Evolutionary conservation across 2,329 filamentous ascomycete species (phyloP).

Genomic region (Drechslera avenae): DNA sequence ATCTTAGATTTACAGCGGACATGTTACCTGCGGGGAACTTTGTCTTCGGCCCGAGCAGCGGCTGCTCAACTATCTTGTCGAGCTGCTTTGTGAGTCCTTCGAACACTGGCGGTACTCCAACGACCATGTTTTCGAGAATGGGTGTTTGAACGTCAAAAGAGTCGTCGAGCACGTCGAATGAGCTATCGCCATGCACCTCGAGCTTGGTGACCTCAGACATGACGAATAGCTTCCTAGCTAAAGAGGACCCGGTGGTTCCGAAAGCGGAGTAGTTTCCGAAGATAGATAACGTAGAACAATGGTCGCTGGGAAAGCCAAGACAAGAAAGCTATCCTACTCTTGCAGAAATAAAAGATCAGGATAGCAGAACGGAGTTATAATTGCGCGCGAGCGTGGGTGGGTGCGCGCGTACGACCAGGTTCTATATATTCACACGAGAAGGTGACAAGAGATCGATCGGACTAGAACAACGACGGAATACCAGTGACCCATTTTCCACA

Average conservation of each 20-base stretch:
- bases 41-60: conserved; percentile 37
- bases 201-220: conserved; percentile 23
- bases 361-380: not conserved
- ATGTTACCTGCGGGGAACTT: conserved; percentile 37
- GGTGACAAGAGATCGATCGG: too few species aligned
- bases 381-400: too few species aligned
- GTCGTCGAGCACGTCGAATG: conserved; percentile 29
- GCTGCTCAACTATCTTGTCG: conserved; percentile 43
- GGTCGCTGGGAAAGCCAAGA: not conserved
- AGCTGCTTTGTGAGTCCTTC: conserved; percentile 42
- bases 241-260: conserved; percentile 11
- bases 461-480: too few species aligned
- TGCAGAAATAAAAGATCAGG: not conserved
- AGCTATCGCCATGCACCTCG: conserved; percentile 16
- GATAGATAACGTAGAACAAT: conserved; percentile 3
- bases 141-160: conserved; percentile 39
- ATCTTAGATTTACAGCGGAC: not conserved
- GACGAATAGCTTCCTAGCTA: conserved; percentile 19
- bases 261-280: conserved; percentile 17
- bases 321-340: not conserved
- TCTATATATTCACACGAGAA: too few species aligned
- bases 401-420: too few species aligned
- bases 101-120: conserved; percentile 46
- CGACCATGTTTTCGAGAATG: conserved; percentile 44
- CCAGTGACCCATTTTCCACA: not conserved